phyloP scores from a whole-genome alignment of 805 yeast genomes.

The Candida ascalaphidarum region DNA sequence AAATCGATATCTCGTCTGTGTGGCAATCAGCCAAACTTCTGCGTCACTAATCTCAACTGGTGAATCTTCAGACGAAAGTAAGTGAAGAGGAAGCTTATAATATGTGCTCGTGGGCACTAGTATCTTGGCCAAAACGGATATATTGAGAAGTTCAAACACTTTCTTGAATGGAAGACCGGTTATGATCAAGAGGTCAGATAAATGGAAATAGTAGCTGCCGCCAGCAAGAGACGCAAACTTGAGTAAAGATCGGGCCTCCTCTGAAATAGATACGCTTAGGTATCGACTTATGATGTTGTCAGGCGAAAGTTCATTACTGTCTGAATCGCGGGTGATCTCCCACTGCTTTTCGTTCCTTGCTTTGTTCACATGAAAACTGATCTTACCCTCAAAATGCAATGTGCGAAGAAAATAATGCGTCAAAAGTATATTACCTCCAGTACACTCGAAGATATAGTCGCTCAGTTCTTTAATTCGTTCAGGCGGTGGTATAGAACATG shows the following conservation, averaged over 20 bases:
- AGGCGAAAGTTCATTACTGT: conserved; percentile 8
- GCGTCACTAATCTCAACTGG: conserved; percentile 20
- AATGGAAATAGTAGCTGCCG: conserved; percentile 22
- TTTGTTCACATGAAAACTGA: neutral
- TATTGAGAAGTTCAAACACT: conserved; percentile 21
- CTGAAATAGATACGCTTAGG: conserved; percentile 8
- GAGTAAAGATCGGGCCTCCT: conserved; percentile 13
- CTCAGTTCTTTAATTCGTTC: too few relatives aligned
- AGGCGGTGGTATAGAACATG: too few relatives aligned
- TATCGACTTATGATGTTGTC: conserved; percentile 12
- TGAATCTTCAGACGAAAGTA: conserved; percentile 15
- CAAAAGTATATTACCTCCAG: too few relatives aligned
- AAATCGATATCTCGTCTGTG: conserved; percentile 27
- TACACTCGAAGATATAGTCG: too few relatives aligned
- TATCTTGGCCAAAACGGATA: conserved; percentile 22
- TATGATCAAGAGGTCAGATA: conserved; percentile 31
- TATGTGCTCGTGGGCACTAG: conserved; percentile 31
- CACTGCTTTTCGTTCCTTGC: neutral
- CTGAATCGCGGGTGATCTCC: neutral
- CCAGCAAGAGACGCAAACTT: conserved; percentile 37
- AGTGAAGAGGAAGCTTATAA: conserved; percentile 41
- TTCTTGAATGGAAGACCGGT: conserved; percentile 22
- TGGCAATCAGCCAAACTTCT: conserved; percentile 25
- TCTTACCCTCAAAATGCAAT: neutral
- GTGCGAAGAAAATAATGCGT: neutral